phyloP scores from a whole-genome alignment of 441 rosid genomes.

The Adansonia gregorii region DNA sequence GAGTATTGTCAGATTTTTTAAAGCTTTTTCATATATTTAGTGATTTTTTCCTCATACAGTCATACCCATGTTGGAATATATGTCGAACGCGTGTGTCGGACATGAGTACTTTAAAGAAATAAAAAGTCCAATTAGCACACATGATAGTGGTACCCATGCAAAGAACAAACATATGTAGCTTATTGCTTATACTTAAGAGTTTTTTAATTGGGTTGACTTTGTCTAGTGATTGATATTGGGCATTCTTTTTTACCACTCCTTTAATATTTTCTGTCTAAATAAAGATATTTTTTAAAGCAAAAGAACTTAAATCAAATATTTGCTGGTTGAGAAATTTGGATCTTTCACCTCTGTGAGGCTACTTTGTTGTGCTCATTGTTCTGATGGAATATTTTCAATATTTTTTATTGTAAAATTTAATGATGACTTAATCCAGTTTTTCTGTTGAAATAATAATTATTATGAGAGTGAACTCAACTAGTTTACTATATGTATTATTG shows the following conservation, averaged over 20 bases:
- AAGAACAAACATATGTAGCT: neutral
- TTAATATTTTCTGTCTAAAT: neutral
- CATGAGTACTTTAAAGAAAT: neutral
- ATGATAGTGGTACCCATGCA: neutral
- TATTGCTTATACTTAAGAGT: neutral
- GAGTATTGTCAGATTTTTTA: neutral
- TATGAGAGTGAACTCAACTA: neutral
- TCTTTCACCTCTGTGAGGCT: neutral
- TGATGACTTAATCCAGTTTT: neutral
- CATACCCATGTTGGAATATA: neutral
- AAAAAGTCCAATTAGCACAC: neutral
- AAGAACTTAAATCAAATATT: neutral
- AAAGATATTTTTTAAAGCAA: neutral
- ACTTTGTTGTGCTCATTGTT: neutral
- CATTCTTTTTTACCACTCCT: neutral
- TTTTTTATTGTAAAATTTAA: neutral
- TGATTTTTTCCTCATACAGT: constrained; percentile 30
- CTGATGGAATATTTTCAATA: constrained; percentile 1
- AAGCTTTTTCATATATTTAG: neutral
- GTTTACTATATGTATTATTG: neutral
- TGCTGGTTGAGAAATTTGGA: neutral
- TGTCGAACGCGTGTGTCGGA: neutral
- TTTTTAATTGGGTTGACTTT: neutral
- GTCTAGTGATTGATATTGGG: neutral
- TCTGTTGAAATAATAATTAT: neutral